Evolutionary conservation across 495 filamentous ascomycete genomes (phyloP), one percentile per base, ranked within the genome.

Genomic region (Neurospora sp.): DNA sequence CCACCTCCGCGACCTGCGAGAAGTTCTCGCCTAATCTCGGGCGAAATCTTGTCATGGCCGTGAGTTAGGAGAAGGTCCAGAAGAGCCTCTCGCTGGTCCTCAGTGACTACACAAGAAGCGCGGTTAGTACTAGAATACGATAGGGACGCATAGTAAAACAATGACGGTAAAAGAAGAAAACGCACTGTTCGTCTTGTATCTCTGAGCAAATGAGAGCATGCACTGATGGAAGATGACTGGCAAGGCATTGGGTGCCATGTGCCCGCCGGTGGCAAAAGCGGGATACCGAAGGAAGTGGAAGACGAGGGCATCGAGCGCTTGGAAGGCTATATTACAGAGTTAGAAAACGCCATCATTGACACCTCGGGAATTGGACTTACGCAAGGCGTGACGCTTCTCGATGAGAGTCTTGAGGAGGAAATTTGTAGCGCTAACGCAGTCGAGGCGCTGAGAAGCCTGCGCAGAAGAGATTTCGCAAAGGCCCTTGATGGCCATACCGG

Each of bases 371-470:
- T 41, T 40, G 7, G 31, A 75, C 76, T 74, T 81, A 40, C 96
- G 96, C 27, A 99, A 86, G 1, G 96, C 96, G 75, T 99, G 98
- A 77, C 94, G 93, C 87, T 99, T 99, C 83, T 98, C 94, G 12
- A 99, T 83, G 70, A 99, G 88, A 20, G 91, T 88, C 73, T 92
- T 91, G 79, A 99, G 96, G 83, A 98, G 94, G 59, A 94, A 90
- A 80, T 97, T 97, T 31, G 94, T 94, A 10, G 96, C 40, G 93
- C 89, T 89, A 70, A 94, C 90, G 76, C 90, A 89, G 77, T 97
- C 94, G 8, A 87, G 87, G 37, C 85, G 86, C 14, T 91, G 81
- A 20, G 88, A 87, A 45, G 88, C 93, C 78, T 96, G 92, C 76
- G 96, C 92, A 3, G 94, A 93, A 12, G 94, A 92, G 76, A 99